Evolutionary conservation across 179 eudicot genomes (phyloP).

Genomic region (Corrigiola litoralis): DNA sequence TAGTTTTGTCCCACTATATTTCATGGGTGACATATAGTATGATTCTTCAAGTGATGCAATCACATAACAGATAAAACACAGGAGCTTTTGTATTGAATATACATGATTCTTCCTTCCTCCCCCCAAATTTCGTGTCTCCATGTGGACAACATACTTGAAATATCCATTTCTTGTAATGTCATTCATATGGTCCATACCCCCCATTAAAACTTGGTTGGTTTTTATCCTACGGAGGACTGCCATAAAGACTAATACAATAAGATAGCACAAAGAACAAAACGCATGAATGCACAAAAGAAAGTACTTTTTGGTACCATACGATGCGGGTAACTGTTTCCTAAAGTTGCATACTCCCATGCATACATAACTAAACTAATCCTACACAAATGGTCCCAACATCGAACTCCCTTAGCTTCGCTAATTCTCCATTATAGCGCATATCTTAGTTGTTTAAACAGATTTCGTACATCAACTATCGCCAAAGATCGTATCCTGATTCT

Average conservation of each 20-base stretch:
- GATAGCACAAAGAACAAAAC: slow-evolving; percentile 17
- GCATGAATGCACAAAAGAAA: slow-evolving; percentile 8
- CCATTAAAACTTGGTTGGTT: neutral
- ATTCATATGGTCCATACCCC: slow-evolving; percentile 6
- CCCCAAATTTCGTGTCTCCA: slow-evolving; percentile 6
- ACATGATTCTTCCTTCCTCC: neutral
- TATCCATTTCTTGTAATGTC: slow-evolving; percentile 13
- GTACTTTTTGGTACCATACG: slow-evolving; percentile 2
- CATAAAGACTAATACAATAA: neutral
- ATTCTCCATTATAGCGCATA: slow-evolving; percentile 19
- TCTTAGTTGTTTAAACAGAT: slow-evolving; percentile 18
- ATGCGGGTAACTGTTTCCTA: slow-evolving; percentile 17
- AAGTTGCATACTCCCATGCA: slow-evolving; percentile 23
- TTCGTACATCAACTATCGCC: neutral
- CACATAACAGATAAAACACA: neutral
- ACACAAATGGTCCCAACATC: slow-evolving; percentile 18
- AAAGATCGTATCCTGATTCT: slow-evolving; percentile 1
- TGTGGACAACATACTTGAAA: slow-evolving; percentile 22
- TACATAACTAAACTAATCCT: slow-evolving; percentile 14
- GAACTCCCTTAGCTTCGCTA: neutral
- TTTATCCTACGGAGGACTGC: neutral
- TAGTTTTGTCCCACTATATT: slow-evolving; percentile 17
- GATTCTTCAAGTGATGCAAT: slow-evolving; percentile 20
- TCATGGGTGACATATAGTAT: slow-evolving; percentile 16
- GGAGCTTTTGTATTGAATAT: neutral